phyloP scores from a whole-genome alignment of 192 early-diverging fungal species.

The Chytriomyces sp. region DNA sequence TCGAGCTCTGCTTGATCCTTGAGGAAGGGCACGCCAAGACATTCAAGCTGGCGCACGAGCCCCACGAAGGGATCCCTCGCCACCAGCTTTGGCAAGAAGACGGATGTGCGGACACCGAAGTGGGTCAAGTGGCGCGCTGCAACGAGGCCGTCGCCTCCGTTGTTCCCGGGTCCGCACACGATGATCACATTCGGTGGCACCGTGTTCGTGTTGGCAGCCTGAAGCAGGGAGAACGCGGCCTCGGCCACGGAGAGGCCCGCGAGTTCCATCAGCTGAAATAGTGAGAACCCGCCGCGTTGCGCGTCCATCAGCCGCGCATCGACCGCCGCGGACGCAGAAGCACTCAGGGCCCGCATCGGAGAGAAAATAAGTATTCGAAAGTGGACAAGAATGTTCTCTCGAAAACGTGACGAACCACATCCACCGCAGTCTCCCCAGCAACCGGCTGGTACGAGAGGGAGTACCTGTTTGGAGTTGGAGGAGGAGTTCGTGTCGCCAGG shows the following conservation, averaged over 20 bases:
- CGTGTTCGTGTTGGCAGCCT: constrained; percentile 33
- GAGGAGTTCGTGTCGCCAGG: too few species aligned
- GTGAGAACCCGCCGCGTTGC: constrained; percentile 76
- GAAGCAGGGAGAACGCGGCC: constrained; percentile 70
- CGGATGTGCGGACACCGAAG: constrained; percentile 80
- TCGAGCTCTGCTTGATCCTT: constrained; percentile 35
- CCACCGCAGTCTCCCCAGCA: too few species aligned
- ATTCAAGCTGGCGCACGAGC: constrained; percentile 70
- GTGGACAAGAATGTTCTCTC: too few species aligned
- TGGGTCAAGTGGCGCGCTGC: constrained; percentile 87
- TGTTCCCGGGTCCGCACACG: constrained; percentile 82
- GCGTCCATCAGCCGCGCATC: constrained; percentile 85
- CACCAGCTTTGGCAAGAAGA: neutral
- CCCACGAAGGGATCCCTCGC: neutral
- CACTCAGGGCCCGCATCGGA: neutral
- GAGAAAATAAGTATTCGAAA: too few species aligned
- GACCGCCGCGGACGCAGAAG: constrained; percentile 59
- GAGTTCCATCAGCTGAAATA: constrained; percentile 78
- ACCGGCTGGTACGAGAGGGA: too few species aligned
- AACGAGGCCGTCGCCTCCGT: constrained; percentile 96
- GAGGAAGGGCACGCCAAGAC: constrained; percentile 68
- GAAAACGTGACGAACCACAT: too few species aligned
- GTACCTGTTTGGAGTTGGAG: too few species aligned
- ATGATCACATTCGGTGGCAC: neutral
- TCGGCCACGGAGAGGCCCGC: constrained; percentile 93